Evolutionary conservation across 2,329 filamentous ascomycete genomes (phyloP), one percentile per base, ranked within the genome.

Genomic region (Apiospora aurea): DNA sequence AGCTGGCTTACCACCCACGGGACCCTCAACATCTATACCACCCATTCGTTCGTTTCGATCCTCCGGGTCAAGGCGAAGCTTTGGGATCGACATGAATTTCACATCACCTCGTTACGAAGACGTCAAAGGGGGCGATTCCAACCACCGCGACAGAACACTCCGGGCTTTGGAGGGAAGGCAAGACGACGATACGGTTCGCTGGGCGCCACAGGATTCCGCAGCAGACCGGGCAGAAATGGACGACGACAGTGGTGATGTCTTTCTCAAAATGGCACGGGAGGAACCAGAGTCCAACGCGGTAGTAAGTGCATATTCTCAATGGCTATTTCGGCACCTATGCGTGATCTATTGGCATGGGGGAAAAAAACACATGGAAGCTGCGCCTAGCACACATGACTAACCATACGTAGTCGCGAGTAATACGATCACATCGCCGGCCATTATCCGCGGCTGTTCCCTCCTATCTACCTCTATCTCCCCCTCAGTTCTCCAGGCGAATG

Each of bases 181-280:
- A 44, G 81, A 83, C 68, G 82, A 83, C 46, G 76, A 76, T 24
- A 67, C 57, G 34, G 41, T 64, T 68, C 75, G 79, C 67, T 82
- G 82, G 38, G 81, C 82, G 75, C 83, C 84, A n/a, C 82, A 83
- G 38, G 18, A 43, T n/a, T 44, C 69, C 16, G 29, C 53, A 21
- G 49, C 38, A 38, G 47, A 57, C 13, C 68, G 47, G 8, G 82
- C 83, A 26, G 69, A 70, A 16, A 78, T 77, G 16, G 84, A 87
- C 69, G 88, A 90, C 70, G 88, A 89, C 74, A 87, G 85, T 4
- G 87, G 87, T 51, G 89, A 91, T 74, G 82, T 90, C 53, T 91
- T 90, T 74, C 84, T 91, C 73, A 86, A 83, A 70, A 90, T 91
- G 72, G 88, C 89, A 16, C 83, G 86, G 14, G 87, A 90, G 72